A percentile compares a stretch with the other conserved stretches of the same genome.
Conservation (phyloP, 768 basidiomycete species). For the Mrakia frigida region DNA sequence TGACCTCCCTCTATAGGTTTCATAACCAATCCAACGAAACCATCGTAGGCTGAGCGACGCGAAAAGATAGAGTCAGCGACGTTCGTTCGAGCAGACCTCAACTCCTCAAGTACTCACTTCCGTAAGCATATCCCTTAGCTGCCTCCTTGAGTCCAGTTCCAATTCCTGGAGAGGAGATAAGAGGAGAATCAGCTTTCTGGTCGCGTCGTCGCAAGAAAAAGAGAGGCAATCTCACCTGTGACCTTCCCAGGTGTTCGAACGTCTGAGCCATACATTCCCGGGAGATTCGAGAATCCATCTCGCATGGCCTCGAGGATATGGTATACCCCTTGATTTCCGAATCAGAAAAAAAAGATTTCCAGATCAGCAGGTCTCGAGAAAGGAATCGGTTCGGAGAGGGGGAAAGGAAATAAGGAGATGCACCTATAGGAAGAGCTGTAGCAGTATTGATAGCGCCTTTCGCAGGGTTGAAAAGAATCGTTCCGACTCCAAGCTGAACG, state of each 20-base stretch:
- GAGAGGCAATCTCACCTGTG: not conserved
- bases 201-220: too few relatives aligned
- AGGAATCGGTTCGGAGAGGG: too few relatives aligned
- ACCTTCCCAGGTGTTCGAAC: conserved; percentile 48
- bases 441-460: conserved; percentile 51
- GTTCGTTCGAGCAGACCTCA: too few relatives aligned
- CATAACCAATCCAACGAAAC: not conserved
- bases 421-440: conserved; percentile 49
- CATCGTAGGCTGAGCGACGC: not conserved
- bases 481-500: not conserved
- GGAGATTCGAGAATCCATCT: conserved; percentile 50
- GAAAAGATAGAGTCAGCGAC: too few relatives aligned
- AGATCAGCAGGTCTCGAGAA: too few relatives aligned
- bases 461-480: conserved; percentile 45
- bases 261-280: conserved; percentile 48
- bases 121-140: not conserved
- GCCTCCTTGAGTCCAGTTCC: not conserved
- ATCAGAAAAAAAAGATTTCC: too few relatives aligned
- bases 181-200: too few relatives aligned
- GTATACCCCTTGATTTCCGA: conserved; percentile 27
- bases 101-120: not conserved
- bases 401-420: too few relatives aligned
- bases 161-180: not conserved
- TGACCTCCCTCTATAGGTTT: not conserved
- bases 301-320: conserved; percentile 44